These are phyloP conservation scores for Colletotrichum gloeosporioides DNA, from an alignment of 2,329 filamentous ascomycete species.

Conservation along the genomic window DNA sequence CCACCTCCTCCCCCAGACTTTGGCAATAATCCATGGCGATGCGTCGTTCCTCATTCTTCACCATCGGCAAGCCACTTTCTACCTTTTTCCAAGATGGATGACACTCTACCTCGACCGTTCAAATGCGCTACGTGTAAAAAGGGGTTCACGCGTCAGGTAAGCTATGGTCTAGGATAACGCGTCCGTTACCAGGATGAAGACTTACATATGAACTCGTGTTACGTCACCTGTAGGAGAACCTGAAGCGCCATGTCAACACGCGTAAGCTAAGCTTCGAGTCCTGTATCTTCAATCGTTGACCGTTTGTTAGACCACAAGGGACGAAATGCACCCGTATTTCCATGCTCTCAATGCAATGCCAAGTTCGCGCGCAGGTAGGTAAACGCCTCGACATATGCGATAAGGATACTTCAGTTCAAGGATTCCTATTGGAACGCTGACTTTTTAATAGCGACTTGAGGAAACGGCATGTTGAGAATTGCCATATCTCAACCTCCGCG, in stretches of 20 bases:
- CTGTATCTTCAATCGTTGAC: neutral
- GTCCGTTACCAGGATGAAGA: neutral
- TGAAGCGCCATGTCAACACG: slow-evolving; percentile 14
- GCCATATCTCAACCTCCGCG: neutral
- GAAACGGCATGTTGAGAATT: slow-evolving; percentile 5
- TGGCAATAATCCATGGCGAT: neutral
- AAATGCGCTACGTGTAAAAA: slow-evolving; percentile 8
- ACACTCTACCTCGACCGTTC: slow-evolving; percentile 1
- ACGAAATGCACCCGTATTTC: neutral
- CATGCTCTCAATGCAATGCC: neutral
- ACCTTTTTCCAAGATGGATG: neutral
- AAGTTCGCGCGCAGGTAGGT: neutral
- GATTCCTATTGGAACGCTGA: neutral
- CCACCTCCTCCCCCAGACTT: neutral
- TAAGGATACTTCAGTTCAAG: neutral
- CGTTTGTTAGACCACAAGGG: neutral
- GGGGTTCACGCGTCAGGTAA: slow-evolving; percentile 5
- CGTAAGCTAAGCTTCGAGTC: neutral
- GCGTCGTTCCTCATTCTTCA: neutral
- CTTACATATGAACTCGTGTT: neutral
- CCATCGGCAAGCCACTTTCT: neutral
- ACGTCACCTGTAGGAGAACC: neutral
- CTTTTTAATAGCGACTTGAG: neutral
- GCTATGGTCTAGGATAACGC: neutral
- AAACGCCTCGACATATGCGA: neutral